Percentiles rank a stretch among this genome's conserved stretches.
Evolutionary conservation across 2,329 filamentous ascomycete species (phyloP).

Genomic region (Chalaropsis thielavioides): DNA sequence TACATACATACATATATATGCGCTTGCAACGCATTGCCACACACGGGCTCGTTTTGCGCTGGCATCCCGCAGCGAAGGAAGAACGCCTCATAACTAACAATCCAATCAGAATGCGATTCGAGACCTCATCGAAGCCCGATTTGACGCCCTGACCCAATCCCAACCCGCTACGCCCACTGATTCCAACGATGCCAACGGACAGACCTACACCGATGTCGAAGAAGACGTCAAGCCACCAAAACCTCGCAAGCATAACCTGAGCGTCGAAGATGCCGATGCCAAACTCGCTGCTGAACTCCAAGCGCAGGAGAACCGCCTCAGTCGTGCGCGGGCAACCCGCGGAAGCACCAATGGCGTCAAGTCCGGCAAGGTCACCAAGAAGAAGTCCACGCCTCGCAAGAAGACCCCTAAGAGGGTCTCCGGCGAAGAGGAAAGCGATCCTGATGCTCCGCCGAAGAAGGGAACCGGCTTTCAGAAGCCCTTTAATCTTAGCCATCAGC

Average conservation of each 20-base stretch:
- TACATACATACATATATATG: neutral
- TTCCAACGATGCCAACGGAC: constrained; percentile 26
- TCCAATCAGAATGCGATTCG: constrained; percentile 51
- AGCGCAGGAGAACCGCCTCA: constrained; percentile 70
- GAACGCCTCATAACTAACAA: neutral
- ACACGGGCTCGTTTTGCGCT: neutral
- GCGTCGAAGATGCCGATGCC: constrained; percentile 62
- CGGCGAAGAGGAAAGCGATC: constrained; percentile 32
- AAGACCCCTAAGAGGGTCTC: constrained; percentile 55
- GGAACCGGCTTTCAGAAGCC: constrained; percentile 89
- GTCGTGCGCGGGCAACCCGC: constrained; percentile 56
- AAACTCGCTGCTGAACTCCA: constrained; percentile 76
- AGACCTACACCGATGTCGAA: constrained; percentile 18
- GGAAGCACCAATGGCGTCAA: constrained; percentile 50
- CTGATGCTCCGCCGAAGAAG: constrained; percentile 58
- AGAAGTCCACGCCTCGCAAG: constrained; percentile 55
- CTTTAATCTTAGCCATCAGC: constrained; percentile 55
- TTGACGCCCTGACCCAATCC: constrained; percentile 50
- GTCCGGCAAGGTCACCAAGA: constrained; percentile 51
- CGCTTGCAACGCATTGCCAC: neutral
- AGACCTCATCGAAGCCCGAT: constrained; percentile 55
- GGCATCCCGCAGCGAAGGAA: neutral
- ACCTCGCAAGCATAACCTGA: constrained; percentile 20
- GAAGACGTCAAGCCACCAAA: constrained; percentile 24
- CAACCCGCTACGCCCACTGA: constrained; percentile 25